Percentiles rank a stretch among this genome's conserved stretches.
These are phyloP conservation scores for Pleodorina starrii DNA, from an alignment of 139 green algal species.

Conservation along the genomic window DNA sequence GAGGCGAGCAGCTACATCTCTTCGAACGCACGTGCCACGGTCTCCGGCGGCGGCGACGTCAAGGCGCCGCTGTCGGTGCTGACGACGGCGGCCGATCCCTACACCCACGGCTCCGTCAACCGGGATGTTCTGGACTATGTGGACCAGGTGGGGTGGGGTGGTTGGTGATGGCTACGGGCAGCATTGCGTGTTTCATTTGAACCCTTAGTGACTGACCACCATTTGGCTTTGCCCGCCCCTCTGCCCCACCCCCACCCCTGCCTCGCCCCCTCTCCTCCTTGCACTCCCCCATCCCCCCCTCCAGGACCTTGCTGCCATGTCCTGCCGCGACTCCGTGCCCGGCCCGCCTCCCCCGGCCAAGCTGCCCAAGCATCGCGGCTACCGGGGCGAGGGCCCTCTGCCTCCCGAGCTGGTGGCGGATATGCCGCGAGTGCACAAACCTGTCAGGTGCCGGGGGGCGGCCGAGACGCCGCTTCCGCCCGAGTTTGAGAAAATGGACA, in stretches of 20 bases:
- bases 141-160: background rate
- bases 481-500: background rate
- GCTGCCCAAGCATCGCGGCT: background rate
- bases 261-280: background rate
- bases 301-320: background rate
- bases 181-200: background rate
- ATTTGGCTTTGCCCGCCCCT: background rate
- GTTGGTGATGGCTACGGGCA: background rate
- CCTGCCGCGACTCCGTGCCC: background rate
- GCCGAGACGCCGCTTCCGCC: background rate
- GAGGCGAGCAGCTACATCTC: too few relatives aligned
- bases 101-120: background rate
- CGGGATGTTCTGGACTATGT: background rate
- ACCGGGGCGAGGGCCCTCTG: slow-evolving; percentile 12
- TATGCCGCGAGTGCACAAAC: background rate
- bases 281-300: background rate
- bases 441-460: background rate
- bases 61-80: too few relatives aligned
- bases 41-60: too few relatives aligned
- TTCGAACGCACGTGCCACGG: too few relatives aligned
- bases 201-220: background rate
- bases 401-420: background rate
- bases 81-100: background rate
- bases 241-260: background rate
- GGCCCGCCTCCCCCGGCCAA: background rate